Base-by-base conservation (phyloP, 1,284 basidiomycete species). In the Trametes hirsuta region DNA sequence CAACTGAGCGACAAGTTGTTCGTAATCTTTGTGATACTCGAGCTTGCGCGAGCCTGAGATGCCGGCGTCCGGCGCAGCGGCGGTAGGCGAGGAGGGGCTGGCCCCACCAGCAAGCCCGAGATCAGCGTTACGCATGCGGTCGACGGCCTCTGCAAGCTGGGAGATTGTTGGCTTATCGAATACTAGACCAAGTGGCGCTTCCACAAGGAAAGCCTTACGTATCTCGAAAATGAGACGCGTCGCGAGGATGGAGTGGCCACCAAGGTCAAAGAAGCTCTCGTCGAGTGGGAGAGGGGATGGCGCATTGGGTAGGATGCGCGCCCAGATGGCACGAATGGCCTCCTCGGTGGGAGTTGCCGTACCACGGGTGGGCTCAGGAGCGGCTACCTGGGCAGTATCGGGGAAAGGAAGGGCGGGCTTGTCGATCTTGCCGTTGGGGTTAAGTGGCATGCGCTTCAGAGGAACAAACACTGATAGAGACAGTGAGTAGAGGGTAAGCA, bases 341-440 rank as follows among this genome's bases (percentile, higher is more conserved):
- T 88, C 80, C 76, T 98, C 94, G 0, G 94, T 97, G 0, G 91
- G 79, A 1, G 83, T 87, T 30, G 82, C 79, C 30, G 74, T 75
- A 4, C 61, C 63, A 18, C 65, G 68, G 12, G 62, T 65, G 2
- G 63, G 59, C 14, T 79, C 72, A 30, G 68, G 68, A 24, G 78
- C 69, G 21, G 81, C 81, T 3, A 85, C 85, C 58, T 94, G 88
- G 2, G 90, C 93, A 1, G 97, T 99, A 76, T 99, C 97, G 1
- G 97, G 97, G 90, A 99, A 99, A 14, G 97, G 97, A 51, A 99
- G 85, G 0, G 95, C 94, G 0, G 97, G 97, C 75, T 99, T 99
- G 81, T 99, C 97, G 73, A 99, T 92, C 79, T 99, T 99, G 64
- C 97, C 97, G 74, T 99, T 99, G 4, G 97, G 97, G 74, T 98